phyloP scores from a whole-genome alignment of 139 green algal genomes.

The Eudorina sp. region DNA sequence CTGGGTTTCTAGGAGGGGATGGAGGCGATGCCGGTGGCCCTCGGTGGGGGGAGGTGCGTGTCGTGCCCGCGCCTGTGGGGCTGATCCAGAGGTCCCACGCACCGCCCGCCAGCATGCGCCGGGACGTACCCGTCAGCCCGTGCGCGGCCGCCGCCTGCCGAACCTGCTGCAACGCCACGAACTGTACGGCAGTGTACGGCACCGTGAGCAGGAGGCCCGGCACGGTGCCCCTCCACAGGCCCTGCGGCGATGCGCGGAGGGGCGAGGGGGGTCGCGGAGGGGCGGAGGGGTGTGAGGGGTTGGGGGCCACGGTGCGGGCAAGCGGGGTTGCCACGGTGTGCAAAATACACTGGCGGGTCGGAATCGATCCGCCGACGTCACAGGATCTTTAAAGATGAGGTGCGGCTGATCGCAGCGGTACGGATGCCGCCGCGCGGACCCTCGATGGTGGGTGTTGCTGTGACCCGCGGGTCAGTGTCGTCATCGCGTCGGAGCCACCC shows the following conservation, averaged over 20 bases:
- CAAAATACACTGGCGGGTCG: too few species aligned
- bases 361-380: too few species aligned
- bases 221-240: constrained; percentile 94
- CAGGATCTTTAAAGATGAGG: too few species aligned
- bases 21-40: too few species aligned
- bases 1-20: too few species aligned
- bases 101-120: background rate
- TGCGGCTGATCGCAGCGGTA: background rate
- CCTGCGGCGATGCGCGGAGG: constrained; percentile 67
- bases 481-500: too few species aligned
- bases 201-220: constrained; percentile 94
- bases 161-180: constrained; percentile 90
- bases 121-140: constrained; percentile 41
- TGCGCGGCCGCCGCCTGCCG: constrained; percentile 61
- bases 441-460: background rate
- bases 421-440: background rate
- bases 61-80: too few species aligned
- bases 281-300: background rate
- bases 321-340: background rate
- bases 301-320: background rate
- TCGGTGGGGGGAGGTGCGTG: too few species aligned
- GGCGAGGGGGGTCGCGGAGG: too few species aligned
- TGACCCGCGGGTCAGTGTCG: too few species aligned
- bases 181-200: constrained; percentile 98
- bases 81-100: too few species aligned